Conservation (phyloP, 257 asterid genomes). For the Prunella vulgaris region DNA sequence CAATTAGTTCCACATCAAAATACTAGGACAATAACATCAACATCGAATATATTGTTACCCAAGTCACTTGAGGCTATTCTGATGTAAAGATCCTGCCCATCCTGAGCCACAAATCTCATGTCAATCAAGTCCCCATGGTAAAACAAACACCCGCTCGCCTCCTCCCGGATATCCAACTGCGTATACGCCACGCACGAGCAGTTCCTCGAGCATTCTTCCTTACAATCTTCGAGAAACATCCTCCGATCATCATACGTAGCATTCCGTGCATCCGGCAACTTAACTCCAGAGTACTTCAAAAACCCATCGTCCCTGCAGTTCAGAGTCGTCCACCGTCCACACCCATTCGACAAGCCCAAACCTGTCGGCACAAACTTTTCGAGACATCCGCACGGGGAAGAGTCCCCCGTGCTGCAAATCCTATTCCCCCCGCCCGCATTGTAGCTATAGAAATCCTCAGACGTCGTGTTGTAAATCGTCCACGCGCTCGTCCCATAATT, state of each 20-base stretch:
- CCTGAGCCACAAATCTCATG: constrained; percentile 17
- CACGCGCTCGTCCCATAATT: constrained; percentile 22
- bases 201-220: constrained; percentile 24
- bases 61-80: constrained; percentile 31
- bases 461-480: background rate
- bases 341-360: constrained; percentile 9
- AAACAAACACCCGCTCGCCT: constrained; percentile 38
- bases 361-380: constrained; percentile 24
- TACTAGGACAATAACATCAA: background rate
- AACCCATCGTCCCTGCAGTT: constrained; percentile 21
- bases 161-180: constrained; percentile 17
- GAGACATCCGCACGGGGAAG: constrained; percentile 27
- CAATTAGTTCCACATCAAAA: background rate
- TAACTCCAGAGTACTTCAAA: constrained; percentile 20
- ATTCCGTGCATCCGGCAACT: constrained; percentile 29
- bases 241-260: constrained; percentile 10
- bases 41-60: constrained; percentile 10
- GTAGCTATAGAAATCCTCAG: background rate
- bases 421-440: background rate
- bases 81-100: constrained; percentile 27
- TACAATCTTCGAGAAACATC: constrained; percentile 29
- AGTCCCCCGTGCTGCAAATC: background rate
- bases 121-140: constrained; percentile 40
- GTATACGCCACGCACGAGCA: constrained; percentile 39
- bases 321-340: constrained; percentile 15